A percentile compares a stretch with the other conserved stretches of the same genome.
phyloP scores from a whole-genome alignment of 257 asterid genomes.

The Solanum raphanifolium region DNA sequence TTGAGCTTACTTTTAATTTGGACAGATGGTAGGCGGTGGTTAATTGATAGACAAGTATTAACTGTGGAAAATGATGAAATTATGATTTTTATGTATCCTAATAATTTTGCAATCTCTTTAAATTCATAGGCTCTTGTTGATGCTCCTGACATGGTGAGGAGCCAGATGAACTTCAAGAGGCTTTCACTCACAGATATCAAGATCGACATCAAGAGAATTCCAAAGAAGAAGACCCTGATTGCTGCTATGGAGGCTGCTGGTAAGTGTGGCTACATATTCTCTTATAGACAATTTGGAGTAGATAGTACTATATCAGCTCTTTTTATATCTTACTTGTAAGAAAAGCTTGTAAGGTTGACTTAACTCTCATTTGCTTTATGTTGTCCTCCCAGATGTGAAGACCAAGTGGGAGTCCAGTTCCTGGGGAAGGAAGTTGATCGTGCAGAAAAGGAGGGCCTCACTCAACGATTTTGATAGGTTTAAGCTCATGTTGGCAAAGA shows the following conservation, averaged over 20 bases:
- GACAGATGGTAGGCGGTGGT: not conserved
- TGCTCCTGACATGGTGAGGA: constrained; percentile 19
- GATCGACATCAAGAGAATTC: constrained; percentile 19
- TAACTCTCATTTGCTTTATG: not conserved
- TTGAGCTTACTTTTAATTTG: not conserved
- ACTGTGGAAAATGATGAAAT: not conserved
- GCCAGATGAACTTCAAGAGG: constrained; percentile 22
- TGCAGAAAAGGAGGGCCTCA: constrained; percentile 18
- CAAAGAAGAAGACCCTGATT: constrained; percentile 15
- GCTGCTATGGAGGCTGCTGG: constrained; percentile 24
- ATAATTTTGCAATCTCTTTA: not conserved
- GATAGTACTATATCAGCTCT: not conserved
- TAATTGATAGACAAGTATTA: not conserved
- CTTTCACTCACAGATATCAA: constrained; percentile 14
- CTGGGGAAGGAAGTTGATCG: constrained; percentile 17
- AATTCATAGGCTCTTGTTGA: constrained; percentile 14
- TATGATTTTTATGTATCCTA: not conserved
- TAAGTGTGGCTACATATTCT: not conserved
- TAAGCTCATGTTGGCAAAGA: constrained; percentile 22
- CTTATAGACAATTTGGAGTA: not conserved
- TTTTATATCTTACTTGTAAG: no score
- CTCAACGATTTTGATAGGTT: constrained; percentile 19
- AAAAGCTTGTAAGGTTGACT: not conserved
- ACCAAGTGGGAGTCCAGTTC: constrained; percentile 23
- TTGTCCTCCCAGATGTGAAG: constrained; percentile 10